Percentiles rank a stretch among this genome's conserved stretches.
Evolutionary conservation across 2,329 filamentous ascomycete species (phyloP).

Genomic region (Shiraia bambusicola): DNA sequence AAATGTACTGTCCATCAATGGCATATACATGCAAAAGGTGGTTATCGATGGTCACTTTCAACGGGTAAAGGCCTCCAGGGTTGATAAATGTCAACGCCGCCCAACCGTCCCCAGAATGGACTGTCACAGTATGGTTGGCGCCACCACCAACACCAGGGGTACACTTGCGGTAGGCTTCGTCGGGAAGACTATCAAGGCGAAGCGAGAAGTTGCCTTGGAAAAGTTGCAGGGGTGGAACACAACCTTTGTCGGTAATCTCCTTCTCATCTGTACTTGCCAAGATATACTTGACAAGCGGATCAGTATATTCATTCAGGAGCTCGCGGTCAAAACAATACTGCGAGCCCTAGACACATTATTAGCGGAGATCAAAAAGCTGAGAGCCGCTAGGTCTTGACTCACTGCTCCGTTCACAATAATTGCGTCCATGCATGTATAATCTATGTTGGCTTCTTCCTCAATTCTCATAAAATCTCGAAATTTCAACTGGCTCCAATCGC

Average conservation of each 20-base stretch:
- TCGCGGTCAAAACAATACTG: constrained; percentile 2
- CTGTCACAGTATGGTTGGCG: not conserved
- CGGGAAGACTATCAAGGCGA: not conserved
- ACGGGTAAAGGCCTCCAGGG: not conserved
- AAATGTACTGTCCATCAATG: constrained; percentile 8
- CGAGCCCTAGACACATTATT: not conserved
- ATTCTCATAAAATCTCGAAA: not conserved
- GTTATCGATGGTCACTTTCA: constrained; percentile 8
- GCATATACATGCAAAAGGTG: constrained; percentile 8
- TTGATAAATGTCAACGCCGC: constrained; percentile 3
- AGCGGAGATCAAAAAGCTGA: not conserved
- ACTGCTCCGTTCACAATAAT: constrained; percentile 3
- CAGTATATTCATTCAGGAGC: not conserved
- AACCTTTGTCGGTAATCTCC: constrained; percentile 2
- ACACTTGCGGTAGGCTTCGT: not conserved
- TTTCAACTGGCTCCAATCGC: constrained; percentile 2
- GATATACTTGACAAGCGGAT: not conserved
- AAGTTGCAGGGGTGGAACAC: constrained; percentile 1
- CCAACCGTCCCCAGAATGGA: not conserved
- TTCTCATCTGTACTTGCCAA: not conserved
- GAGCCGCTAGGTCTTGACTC: not conserved
- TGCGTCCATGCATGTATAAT: constrained; percentile 3
- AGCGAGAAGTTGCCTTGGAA: constrained; percentile 4
- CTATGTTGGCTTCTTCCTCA: constrained; percentile 1
- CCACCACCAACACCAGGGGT: not conserved